phyloP scores from a whole-genome alignment of 768 basidiomycete genomes.

The Leccinum pellstonianum region DNA sequence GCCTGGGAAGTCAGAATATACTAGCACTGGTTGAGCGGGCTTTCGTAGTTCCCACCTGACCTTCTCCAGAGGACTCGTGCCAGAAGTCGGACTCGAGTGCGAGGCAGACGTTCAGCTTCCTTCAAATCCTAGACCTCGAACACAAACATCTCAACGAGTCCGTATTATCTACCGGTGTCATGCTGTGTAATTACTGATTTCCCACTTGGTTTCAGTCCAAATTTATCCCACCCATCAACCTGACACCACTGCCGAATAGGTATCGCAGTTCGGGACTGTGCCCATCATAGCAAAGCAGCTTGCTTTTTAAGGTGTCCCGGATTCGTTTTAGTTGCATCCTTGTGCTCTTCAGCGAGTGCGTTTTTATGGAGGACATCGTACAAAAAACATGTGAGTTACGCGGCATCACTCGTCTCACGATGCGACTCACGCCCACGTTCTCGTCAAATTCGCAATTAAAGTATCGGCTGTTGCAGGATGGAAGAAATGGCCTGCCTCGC shows the following conservation, averaged over 20 bases:
- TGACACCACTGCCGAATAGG: not conserved
- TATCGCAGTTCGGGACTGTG: not conserved
- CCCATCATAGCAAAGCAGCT: not conserved
- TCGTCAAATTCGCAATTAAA: slow-evolving; percentile 1
- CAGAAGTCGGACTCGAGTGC: no score
- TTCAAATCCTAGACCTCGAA: not conserved
- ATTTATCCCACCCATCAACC: not conserved
- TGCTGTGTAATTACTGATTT: not conserved
- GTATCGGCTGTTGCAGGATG: slow-evolving; percentile 10
- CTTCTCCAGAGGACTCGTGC: not conserved
- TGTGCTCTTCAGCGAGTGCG: not conserved
- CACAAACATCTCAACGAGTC: not conserved
- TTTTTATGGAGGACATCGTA: slow-evolving; percentile 11
- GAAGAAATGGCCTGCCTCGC: slow-evolving; percentile 18
- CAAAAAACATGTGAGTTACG: slow-evolving; percentile 13
- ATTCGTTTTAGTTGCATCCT: not conserved
- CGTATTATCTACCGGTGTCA: not conserved
- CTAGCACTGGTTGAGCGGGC: not conserved
- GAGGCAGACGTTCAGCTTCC: not conserved
- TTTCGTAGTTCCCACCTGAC: not conserved
- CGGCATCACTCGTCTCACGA: not conserved
- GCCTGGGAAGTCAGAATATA: no score
- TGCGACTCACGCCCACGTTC: not conserved
- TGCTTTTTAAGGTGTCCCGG: not conserved
- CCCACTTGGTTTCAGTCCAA: not conserved